phyloP scores from a whole-genome alignment of 805 yeast genomes.

The Yarrowia sp. region DNA sequence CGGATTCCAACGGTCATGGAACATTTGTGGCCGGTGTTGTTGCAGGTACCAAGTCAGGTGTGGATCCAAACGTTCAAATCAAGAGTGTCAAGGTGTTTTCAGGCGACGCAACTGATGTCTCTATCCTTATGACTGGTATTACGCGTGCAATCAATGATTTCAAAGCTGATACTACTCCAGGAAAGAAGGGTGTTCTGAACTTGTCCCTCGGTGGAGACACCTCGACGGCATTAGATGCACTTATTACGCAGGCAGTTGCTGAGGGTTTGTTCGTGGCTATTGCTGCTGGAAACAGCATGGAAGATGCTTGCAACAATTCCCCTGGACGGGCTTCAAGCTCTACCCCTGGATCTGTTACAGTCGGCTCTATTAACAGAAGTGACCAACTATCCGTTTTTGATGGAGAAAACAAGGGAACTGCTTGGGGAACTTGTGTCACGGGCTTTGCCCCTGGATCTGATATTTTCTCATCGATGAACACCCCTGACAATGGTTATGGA shows the following conservation, averaged over 20 bases:
- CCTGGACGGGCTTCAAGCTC: not conserved
- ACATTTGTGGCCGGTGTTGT: slow-evolving; percentile 94
- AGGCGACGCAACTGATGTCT: slow-evolving; percentile 36
- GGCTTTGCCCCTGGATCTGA: slow-evolving; percentile 95
- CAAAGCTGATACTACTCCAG: slow-evolving; percentile 40
- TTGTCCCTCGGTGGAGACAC: slow-evolving; percentile 94
- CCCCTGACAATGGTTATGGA: slow-evolving; percentile 34
- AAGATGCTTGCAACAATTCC: not conserved
- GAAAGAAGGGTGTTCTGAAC: slow-evolving; percentile 46
- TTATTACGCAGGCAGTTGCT: slow-evolving; percentile 83
- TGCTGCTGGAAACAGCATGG: slow-evolving; percentile 1
- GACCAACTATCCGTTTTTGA: not conserved
- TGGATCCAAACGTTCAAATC: slow-evolving; percentile 54
- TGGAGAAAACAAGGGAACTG: not conserved
- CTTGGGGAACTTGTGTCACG: slow-evolving; percentile 84
- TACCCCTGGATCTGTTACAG: not conserved
- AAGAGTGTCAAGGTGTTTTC: slow-evolving; percentile 58
- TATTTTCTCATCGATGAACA: slow-evolving; percentile 54
- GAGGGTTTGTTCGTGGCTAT: slow-evolving; percentile 63
- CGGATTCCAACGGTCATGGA: slow-evolving; percentile 92
- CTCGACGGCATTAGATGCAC: slow-evolving; percentile 78
- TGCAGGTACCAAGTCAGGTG: slow-evolving; percentile 41
- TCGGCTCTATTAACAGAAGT: not conserved
- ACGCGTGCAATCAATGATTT: not conserved
- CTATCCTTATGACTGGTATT: not conserved